Conservation (phyloP, 2,329 filamentous ascomycete genomes). For the Intubia oerlemansii region DNA sequence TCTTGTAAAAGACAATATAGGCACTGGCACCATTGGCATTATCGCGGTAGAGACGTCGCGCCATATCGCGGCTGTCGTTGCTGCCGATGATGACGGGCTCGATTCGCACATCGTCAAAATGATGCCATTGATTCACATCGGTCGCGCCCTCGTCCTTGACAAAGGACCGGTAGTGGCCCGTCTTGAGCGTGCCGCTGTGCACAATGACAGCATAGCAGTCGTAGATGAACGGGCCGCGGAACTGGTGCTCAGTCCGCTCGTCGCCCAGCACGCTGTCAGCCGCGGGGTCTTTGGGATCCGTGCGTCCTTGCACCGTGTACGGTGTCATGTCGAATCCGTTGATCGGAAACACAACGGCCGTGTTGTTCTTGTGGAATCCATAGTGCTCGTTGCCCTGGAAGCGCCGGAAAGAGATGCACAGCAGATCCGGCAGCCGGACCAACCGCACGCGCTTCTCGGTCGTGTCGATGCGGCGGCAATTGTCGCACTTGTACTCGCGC, state of each 20-base stretch:
- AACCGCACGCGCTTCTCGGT: slow-evolving; percentile 53
- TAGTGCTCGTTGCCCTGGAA: slow-evolving; percentile 17
- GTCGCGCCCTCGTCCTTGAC: slow-evolving; percentile 31
- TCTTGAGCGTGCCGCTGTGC: slow-evolving; percentile 48
- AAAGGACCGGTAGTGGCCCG: slow-evolving; percentile 64
- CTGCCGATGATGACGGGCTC: slow-evolving; percentile 8
- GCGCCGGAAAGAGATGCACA: slow-evolving; percentile 58
- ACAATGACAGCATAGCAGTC: slow-evolving; percentile 72
- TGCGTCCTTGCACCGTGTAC: slow-evolving; percentile 7
- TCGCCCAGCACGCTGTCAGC: slow-evolving; percentile 14
- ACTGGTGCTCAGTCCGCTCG: slow-evolving; percentile 12
- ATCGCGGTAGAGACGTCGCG: slow-evolving; percentile 8
- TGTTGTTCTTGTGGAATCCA: slow-evolving; percentile 40
- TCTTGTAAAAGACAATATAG: slow-evolving; percentile 10
- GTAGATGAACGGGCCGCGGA: slow-evolving; percentile 44
- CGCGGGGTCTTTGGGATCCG: slow-evolving; percentile 1
- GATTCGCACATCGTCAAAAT: slow-evolving; percentile 22
- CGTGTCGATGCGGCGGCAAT: slow-evolving; percentile 45
- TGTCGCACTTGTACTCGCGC: slow-evolving; percentile 50
- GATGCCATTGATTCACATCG: slow-evolving; percentile 19
- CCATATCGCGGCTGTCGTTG: slow-evolving; percentile 8
- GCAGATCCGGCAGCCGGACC: slow-evolving; percentile 56
- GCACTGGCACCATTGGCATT: slow-evolving; percentile 6
- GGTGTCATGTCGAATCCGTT: slow-evolving; percentile 41
- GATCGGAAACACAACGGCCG: slow-evolving; percentile 56